Evolutionary conservation across 441 rosid species (phyloP).

Genomic region (Pelargonium citronellum): DNA sequence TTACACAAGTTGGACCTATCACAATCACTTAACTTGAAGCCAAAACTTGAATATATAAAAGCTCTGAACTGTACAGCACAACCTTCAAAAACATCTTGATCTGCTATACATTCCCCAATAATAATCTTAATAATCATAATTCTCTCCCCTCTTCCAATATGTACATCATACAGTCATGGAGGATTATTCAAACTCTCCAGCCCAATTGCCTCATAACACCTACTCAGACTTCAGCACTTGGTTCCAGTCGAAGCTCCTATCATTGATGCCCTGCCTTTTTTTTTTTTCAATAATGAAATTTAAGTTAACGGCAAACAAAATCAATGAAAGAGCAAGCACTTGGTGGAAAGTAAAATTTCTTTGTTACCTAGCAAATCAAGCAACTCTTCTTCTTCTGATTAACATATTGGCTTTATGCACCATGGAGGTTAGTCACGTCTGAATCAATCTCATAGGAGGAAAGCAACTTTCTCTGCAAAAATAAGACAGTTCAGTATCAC

Average conservation of each 20-base stretch:
- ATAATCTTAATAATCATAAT: not conserved
- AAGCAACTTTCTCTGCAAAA: slow-evolving; percentile 71
- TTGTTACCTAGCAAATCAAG: too few relatives aligned
- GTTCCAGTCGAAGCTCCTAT: slow-evolving; percentile 2
- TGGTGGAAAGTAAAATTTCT: too few relatives aligned
- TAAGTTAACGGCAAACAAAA: too few relatives aligned
- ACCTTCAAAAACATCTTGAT: slow-evolving; percentile 15
- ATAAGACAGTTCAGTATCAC: not conserved
- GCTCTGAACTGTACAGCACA: slow-evolving; percentile 21
- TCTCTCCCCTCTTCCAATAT: slow-evolving; percentile 8
- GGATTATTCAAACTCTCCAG: not conserved
- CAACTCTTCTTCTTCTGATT: slow-evolving; percentile 30
- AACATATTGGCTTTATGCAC: slow-evolving; percentile 23
- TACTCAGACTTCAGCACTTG: not conserved
- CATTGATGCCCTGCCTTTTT: slow-evolving; percentile 19
- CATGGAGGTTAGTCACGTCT: slow-evolving; percentile 27
- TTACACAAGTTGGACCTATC: too few relatives aligned
- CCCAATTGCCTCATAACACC: slow-evolving; percentile 10
- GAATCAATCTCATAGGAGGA: slow-evolving; percentile 54
- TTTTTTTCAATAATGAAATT: too few relatives aligned
- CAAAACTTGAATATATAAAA: slow-evolving; percentile 29
- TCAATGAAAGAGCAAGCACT: too few relatives aligned
- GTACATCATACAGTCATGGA: slow-evolving; percentile 13
- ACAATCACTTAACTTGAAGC: not conserved
- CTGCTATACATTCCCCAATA: slow-evolving; percentile 23